These are phyloP conservation scores for Coprinopsis cinerea DNA, from an alignment of 768 basidiomycete genomes.

Conservation along the genomic window DNA sequence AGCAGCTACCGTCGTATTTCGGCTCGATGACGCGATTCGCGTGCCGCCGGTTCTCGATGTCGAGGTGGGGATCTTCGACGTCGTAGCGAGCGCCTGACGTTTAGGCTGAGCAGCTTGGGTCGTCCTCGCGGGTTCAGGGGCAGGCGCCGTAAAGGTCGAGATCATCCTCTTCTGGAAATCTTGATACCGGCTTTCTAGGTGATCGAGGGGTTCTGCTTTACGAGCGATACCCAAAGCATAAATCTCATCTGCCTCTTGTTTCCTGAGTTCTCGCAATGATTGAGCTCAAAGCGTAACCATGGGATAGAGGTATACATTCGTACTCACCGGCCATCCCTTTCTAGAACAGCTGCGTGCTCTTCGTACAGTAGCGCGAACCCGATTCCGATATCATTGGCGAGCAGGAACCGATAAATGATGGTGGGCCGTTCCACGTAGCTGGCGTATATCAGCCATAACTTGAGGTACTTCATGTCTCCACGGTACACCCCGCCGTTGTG, in stretches of 20 bases:
- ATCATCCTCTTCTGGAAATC: constrained; percentile 95
- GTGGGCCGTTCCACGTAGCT: constrained; percentile 86
- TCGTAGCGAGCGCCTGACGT: constrained; percentile 31
- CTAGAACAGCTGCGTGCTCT: constrained; percentile 82
- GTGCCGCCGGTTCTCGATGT: constrained; percentile 29
- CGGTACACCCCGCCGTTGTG: constrained; percentile 69
- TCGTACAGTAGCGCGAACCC: constrained; percentile 80
- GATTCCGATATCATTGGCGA: constrained; percentile 89
- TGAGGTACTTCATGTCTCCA: constrained; percentile 80
- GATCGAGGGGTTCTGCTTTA: constrained; percentile 73
- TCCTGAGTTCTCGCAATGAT: constrained; percentile 40
- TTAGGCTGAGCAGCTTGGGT: constrained; percentile 27
- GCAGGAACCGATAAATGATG: constrained; percentile 83
- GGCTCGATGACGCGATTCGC: too few relatives aligned
- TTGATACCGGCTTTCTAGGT: constrained; percentile 66
- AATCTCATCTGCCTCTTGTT: constrained; percentile 82
- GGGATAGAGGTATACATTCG: constrained; percentile 3
- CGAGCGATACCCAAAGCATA: constrained; percentile 87
- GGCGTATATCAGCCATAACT: constrained; percentile 92
- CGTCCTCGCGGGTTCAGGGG: constrained; percentile 27
- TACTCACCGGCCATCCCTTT: constrained; percentile 72
- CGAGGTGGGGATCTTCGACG: constrained; percentile 37
- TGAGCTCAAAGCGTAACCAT: constrained; percentile 6
- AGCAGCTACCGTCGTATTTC: constrained; percentile 16
- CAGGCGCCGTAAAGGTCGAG: constrained; percentile 37